Evolutionary conservation across 768 basidiomycete genomes (phyloP).

Genomic region (Lactifluus piperatus): DNA sequence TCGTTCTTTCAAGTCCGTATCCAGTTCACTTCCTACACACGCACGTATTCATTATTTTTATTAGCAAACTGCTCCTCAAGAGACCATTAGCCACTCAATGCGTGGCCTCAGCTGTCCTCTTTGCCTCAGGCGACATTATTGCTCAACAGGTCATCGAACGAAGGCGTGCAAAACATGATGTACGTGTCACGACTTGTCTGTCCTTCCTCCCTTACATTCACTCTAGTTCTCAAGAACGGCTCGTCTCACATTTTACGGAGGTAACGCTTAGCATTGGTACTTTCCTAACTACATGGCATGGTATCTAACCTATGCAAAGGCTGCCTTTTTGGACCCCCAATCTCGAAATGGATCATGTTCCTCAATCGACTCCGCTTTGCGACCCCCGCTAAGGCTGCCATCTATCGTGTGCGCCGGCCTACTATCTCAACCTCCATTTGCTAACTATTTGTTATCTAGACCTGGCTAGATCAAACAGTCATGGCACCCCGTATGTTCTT

Average conservation of each 20-base stretch:
- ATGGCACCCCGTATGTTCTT: slow-evolving; percentile 53
- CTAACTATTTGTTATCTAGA: slow-evolving; percentile 32
- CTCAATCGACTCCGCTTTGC: slow-evolving; percentile 65
- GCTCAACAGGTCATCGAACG: slow-evolving; percentile 82
- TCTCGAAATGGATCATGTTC: slow-evolving; percentile 76
- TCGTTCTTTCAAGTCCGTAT: slow-evolving; percentile 32
- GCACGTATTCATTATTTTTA: not conserved
- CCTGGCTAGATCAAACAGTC: slow-evolving; percentile 74
- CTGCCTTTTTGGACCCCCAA: slow-evolving; percentile 66
- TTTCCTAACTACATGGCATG: not conserved
- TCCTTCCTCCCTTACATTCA: not conserved
- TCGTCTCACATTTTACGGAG: slow-evolving; percentile 65
- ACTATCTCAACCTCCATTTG: not conserved
- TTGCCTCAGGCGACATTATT: slow-evolving; percentile 69
- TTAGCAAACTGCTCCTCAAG: slow-evolving; percentile 50
- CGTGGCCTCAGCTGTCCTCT: slow-evolving; percentile 54
- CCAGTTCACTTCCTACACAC: not conserved
- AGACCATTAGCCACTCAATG: slow-evolving; percentile 58
- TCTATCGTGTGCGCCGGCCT: slow-evolving; percentile 46
- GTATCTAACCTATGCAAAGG: slow-evolving; percentile 29
- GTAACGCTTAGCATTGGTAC: slow-evolving; percentile 26
- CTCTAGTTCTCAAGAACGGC: slow-evolving; percentile 50
- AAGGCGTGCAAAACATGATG: slow-evolving; percentile 67
- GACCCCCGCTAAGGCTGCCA: slow-evolving; percentile 45
- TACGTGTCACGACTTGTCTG: slow-evolving; percentile 27